Conservation (phyloP, 371 early-diverging fungal genomes). For the Mortierella sp. region DNA sequence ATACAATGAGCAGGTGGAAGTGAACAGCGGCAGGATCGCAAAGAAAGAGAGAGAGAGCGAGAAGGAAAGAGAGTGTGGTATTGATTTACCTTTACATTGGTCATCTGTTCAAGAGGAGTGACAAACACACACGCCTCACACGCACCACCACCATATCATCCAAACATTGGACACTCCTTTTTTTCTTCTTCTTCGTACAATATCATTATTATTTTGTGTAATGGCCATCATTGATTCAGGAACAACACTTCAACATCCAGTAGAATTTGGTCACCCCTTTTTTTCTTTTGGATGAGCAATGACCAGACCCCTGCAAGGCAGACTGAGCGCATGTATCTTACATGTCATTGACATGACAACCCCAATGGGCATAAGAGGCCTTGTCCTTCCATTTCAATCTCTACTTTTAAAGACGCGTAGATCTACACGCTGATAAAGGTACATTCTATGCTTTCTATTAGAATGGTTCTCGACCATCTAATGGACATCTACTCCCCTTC, state of each 20-base stretch:
- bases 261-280: neutral
- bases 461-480: no score
- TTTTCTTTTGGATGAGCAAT: neutral
- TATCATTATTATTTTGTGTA: no score
- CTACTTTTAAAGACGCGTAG: no score
- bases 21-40: constrained; percentile 2
- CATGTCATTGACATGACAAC: no score
- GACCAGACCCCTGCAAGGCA: neutral
- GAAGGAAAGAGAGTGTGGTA: neutral
- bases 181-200: no score
- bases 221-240: neutral
- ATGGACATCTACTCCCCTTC: neutral
- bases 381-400: no score
- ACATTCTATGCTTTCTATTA: no score
- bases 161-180: neutral
- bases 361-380: no score
- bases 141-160: neutral
- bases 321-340: neutral
- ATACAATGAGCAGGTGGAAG: neutral
- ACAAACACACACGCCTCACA: neutral
- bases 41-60: neutral
- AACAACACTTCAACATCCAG: neutral
- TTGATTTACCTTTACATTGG: neutral
- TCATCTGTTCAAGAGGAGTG: constrained; percentile 3
- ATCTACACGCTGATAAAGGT: no score